Evolutionary conservation across 78 protist species (phyloP), one percentile per base, ranked within the genome.

Genomic region (Guillardia theta): DNA sequence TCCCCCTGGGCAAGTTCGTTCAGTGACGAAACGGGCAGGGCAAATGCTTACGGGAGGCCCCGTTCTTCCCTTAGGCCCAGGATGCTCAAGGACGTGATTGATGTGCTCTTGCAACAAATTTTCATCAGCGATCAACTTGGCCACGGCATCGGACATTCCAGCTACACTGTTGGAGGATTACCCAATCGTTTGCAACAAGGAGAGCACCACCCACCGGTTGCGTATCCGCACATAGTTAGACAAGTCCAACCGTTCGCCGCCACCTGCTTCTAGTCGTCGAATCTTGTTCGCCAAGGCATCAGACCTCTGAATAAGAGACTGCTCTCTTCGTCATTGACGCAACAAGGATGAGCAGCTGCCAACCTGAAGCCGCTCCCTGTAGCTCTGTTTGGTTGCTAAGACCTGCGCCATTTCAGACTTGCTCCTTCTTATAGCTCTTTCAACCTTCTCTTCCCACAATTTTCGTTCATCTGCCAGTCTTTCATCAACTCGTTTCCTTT

Each of bases 261-360:
- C 83, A 24, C 83, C 83, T 12, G 83, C 83, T 43, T 70, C 83
- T 24, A 70, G 83, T 36, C 36, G 83, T 24, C 83, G 83, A 12
- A 70, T 24, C 83, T 70, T 70, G 83, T 70, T 70, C 45, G 83
- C 41, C 45, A 70, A 43, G 45, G 83, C 83, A 33, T 70, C 83
- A 24, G 83, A 70, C 46, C 83, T 36, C 6, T 70, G 83, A 43
- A 70, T 18, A 22, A 70, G 83, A 1, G 83, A 12, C n/a, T n/a
- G n/a, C n/a, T n/a, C n/a, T n/a, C n/a, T n/a, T n/a, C n/a, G n/a
- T n/a, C n/a, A n/a, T n/a, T n/a, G n/a, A n/a, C n/a, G n/a, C n/a
- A n/a, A n/a, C n/a, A n/a, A n/a, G n/a, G n/a, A n/a, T n/a, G n/a
- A n/a, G n/a, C n/a, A n/a, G n/a, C n/a, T n/a, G n/a, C n/a, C n/a